Evolutionary conservation across 78 protist species (phyloP), one percentile per base, ranked within the genome.

Genomic region (Dictyostelium firmibasis): DNA sequence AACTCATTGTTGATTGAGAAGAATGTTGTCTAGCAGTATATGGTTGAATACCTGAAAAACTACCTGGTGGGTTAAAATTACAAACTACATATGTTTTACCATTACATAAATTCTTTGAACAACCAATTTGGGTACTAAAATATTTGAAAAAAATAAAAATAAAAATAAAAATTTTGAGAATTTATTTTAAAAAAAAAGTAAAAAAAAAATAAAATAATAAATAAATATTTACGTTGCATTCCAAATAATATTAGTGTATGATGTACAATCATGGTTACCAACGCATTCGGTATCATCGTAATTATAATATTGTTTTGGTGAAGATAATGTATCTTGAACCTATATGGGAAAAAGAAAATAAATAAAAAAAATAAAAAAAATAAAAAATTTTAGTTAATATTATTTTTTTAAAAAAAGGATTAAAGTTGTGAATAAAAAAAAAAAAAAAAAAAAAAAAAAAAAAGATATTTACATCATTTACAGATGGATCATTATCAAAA

Each of bases 21-120:
- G 33, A 31, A 85, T 89, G 94, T 9, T 25, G 31, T 31, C 43
- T 62, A 53, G 94, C 86, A n/a, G 11, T 70, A 57, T 89, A 89
- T 81, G 94, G 94, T 35, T 18, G 38, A 60, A 81, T 33, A 81
- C 94, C 94, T n/a, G 94, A 43, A 43, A 33, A 81, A 7, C 82
- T 38, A 89, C 94, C 94, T 4, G 87, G 69, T 81, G 94, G 94
- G 43, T 23, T n/a, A 76, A 16, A 89, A 75, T 89, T 69, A 70
- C 94, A 89, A 47, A 70, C 87, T n/a, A 77, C 87, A 29, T 16
- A n/a, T 20, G 27, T 25, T 27, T 78, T 64, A 5, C 38, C 85
- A 36, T 25, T 27, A 89, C 94, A 89, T 36, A 3, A 0, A 67
- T 16, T 18, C 33, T 89, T 89, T 35, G 86, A 36, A 69, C 94